Percentiles rank a stretch among this genome's conserved stretches.
These are phyloP conservation scores for Erodium moschatum DNA, from an alignment of 441 rosid genomes.

Conservation along the genomic window DNA sequence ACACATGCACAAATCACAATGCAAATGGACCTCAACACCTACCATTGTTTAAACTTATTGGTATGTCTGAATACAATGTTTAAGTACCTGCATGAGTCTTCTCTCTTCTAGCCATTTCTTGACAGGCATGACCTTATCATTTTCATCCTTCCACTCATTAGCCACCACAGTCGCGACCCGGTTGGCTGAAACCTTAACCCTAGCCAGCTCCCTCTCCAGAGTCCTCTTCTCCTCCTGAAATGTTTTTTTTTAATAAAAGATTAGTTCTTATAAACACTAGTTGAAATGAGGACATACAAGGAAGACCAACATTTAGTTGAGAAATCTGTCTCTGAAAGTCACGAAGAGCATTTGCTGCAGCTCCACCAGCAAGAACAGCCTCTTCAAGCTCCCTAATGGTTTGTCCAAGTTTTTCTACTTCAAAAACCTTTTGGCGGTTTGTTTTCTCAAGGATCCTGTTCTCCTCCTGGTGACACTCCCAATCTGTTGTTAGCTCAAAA, in stretches of 20 bases:
- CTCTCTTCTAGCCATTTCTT: constrained; percentile 87
- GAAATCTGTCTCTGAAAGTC: constrained; percentile 68
- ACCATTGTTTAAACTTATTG: neutral
- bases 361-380: constrained; percentile 70
- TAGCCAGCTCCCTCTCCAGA: constrained; percentile 81
- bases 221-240: constrained; percentile 79
- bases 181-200: constrained; percentile 67
- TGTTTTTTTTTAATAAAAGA: too few species aligned
- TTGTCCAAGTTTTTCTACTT: constrained; percentile 79
- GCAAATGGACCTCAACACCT: neutral
- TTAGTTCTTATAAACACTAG: neutral
- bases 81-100: constrained; percentile 63
- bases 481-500: neutral
- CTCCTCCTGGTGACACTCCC: constrained; percentile 50
- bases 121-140: constrained; percentile 83
- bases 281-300: neutral
- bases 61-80: too few species aligned
- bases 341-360: constrained; percentile 68
- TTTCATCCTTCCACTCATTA: constrained; percentile 93
- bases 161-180: constrained; percentile 79
- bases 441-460: constrained; percentile 79
- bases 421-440: constrained; percentile 77
- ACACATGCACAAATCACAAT: constrained; percentile 15
- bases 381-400: constrained; percentile 74
- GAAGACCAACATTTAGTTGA: constrained; percentile 44